phyloP scores from a whole-genome alignment of 148 eudicot genomes.

The Persicaria tinctoria region DNA sequence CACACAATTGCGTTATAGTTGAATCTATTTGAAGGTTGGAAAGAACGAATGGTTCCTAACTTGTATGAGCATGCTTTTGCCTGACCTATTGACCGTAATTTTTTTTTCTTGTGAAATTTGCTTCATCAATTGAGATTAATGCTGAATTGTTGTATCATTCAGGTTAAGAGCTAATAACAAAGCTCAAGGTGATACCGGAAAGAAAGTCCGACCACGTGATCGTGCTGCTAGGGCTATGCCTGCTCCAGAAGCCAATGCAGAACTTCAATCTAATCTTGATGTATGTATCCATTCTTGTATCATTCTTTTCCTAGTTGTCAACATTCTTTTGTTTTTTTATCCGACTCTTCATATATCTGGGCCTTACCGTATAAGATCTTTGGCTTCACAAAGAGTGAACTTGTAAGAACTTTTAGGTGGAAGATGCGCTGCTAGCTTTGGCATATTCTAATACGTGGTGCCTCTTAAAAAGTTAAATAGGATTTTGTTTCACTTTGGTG shows the following conservation, averaged over 20 bases:
- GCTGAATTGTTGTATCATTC: not conserved
- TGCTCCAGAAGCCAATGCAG: constrained; percentile 96
- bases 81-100: not conserved
- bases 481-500: no score
- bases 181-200: constrained; percentile 56
- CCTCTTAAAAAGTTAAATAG: no score
- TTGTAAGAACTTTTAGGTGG: no score
- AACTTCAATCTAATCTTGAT: constrained; percentile 86
- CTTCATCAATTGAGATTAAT: not conserved
- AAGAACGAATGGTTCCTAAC: not conserved
- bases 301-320: not conserved
- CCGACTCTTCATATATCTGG: no score
- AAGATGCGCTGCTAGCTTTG: no score
- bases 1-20: not conserved
- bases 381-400: no score
- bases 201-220: constrained; percentile 66
- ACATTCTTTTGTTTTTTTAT: no score
- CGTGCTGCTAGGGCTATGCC: constrained; percentile 56
- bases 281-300: constrained; percentile 33
- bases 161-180: constrained; percentile 71
- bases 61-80: not conserved
- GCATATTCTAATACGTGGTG: no score
- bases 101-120: not conserved
- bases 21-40: not conserved
- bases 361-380: no score